Conservation (phyloP, 495 filamentous ascomycete species). For the Lasiosphaeris hirsuta region DNA sequence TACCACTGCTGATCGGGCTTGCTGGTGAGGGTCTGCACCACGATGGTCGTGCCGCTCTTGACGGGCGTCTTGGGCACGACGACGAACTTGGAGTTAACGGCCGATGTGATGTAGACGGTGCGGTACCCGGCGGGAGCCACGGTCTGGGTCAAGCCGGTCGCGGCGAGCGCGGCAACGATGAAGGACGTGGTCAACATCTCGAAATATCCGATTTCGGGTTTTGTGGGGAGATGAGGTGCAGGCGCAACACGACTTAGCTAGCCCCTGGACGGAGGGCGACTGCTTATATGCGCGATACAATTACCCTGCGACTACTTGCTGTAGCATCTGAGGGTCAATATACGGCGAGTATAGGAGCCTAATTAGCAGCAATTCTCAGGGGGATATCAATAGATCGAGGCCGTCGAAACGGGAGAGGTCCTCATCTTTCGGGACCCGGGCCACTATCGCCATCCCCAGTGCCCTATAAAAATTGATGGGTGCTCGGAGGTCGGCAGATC, state of each 20-base stretch:
- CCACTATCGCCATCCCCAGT: constrained; percentile 16
- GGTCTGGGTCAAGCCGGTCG: constrained; percentile 43
- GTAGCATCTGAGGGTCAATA: too few relatives aligned
- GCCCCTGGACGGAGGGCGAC: too few relatives aligned
- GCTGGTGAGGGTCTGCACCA: constrained; percentile 41
- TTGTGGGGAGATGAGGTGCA: background rate
- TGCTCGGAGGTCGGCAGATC: constrained; percentile 32
- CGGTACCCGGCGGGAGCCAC: constrained; percentile 41
- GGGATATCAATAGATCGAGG: too few relatives aligned
- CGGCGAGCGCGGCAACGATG: constrained; percentile 40
- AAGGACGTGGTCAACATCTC: constrained; percentile 41
- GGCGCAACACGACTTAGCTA: background rate
- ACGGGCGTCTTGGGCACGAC: constrained; percentile 39
- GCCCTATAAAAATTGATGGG: constrained; percentile 11
- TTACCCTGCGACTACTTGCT: too few relatives aligned
- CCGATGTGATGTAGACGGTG: constrained; percentile 50
- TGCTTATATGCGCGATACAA: too few relatives aligned
- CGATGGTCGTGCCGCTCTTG: constrained; percentile 35
- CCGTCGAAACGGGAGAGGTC: background rate
- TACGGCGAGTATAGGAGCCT: too few relatives aligned
- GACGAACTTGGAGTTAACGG: constrained; percentile 48
- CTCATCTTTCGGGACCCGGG: constrained; percentile 22
- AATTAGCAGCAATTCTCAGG: too few relatives aligned
- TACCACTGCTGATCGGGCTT: constrained; percentile 51
- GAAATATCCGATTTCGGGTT: background rate